Evolutionary conservation across 192 early-diverging fungal genomes (phyloP), one percentile per base, ranked within the genome.

Genomic region (Rhizophagus clarus): DNA sequence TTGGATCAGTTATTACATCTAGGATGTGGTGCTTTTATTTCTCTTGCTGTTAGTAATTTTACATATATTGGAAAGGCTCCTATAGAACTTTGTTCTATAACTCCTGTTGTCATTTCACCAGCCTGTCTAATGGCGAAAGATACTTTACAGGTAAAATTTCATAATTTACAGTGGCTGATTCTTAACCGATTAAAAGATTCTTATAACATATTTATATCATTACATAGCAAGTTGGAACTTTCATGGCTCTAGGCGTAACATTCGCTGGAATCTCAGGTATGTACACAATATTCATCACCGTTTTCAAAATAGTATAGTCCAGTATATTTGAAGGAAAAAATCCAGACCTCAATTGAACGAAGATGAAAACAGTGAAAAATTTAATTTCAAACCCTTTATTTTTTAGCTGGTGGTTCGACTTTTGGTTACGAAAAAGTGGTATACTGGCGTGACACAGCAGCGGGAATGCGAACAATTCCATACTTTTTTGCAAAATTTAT

Each of bases 401-500:
- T 70, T n/a, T 37, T 40, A 72, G 71, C 88, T 10, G 91, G 90
- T 11, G 56, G 81, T n/a, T 80, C 83, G 74, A 92, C 91, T 1
- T 92, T 92, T 85, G 90, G 90, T 15, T 84, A 86, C 26, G 91
- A 92, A 80, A 85, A 87, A 64, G 82, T 91, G 15, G 91, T 92
- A 12, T 92, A 86, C 49, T 92, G 91, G 91, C 86, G 91, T 22
- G 91, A 92, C 31, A 84, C 86, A 40, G 80, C 88, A 2, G 82
- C 85, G 22, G 91, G 91, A 62, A 87, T 92, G 85, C 73, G 83
- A 37, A 85, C 90, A 1, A 37, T 92, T 26, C 90, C 91, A 7
- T 92, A 92, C 69, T 92, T 84, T 62, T 42, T 92, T 10, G 91
- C 88, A 56, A 92, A 92, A 80, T 82, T 86, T 45, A 74, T 90